These are phyloP conservation scores for Cladosporium sp. DNA, from an alignment of 2,329 filamentous ascomycete genomes.

Conservation along the genomic window DNA sequence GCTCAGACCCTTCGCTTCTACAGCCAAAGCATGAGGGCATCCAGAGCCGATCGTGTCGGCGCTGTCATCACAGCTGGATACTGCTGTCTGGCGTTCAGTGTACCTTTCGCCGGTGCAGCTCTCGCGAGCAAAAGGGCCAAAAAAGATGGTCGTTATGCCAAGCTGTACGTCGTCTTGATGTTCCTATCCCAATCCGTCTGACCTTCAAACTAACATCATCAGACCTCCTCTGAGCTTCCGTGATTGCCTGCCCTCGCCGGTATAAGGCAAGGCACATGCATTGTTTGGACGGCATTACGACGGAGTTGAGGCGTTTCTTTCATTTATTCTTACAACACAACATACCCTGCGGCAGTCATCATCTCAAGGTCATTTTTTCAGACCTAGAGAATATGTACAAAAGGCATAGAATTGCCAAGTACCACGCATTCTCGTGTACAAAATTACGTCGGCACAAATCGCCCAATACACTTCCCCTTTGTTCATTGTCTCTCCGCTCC, in stretches of 20 bases:
- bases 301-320: conserved; percentile 4
- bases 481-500: too few relatives aligned
- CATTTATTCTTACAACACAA: neutral
- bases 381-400: conserved; percentile 5
- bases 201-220: conserved; percentile 1
- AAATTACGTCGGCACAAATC: too few relatives aligned
- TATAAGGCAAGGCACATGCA: conserved; percentile 34
- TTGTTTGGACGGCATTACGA: too few relatives aligned
- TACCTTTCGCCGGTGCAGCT: conserved; percentile 32
- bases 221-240: conserved; percentile 34
- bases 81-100: conserved; percentile 32
- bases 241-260: conserved; percentile 32
- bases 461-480: too few relatives aligned
- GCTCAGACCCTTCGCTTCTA: conserved; percentile 26
- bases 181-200: neutral
- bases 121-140: conserved; percentile 28
- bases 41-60: conserved; percentile 24
- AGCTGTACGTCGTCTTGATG: conserved; percentile 23
- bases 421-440: too few relatives aligned
- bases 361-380: neutral
- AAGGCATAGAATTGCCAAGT: neutral
- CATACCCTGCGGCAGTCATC: conserved; percentile 9
- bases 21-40: conserved; percentile 21
- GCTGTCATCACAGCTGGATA: conserved; percentile 28
- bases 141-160: conserved; percentile 29